These are phyloP conservation scores for Pichia californica DNA, from an alignment of 805 yeast genomes.

Conservation along the genomic window DNA sequence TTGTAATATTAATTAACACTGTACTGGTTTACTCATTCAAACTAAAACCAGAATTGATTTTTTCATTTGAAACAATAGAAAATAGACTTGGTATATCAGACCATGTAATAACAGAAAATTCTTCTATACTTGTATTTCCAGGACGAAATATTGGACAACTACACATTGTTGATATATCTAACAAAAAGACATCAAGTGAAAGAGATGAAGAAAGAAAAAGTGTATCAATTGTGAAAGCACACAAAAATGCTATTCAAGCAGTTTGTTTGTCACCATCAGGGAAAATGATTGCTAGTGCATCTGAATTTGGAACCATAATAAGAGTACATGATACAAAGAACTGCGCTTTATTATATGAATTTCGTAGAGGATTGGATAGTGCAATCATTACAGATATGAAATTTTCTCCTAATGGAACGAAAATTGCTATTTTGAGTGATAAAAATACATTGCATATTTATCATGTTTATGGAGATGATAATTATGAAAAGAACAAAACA, in stretches of 20 bases:
- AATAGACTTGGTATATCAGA: slow-evolving; percentile 64
- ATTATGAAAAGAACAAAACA: slow-evolving; percentile 31
- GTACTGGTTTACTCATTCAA: slow-evolving; percentile 76
- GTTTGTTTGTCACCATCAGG: slow-evolving; percentile 60
- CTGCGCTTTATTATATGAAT: slow-evolving; percentile 71
- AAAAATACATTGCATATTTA: slow-evolving; percentile 86
- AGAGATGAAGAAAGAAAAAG: slow-evolving; percentile 56
- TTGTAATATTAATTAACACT: slow-evolving; percentile 62
- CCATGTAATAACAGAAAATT: slow-evolving; percentile 21
- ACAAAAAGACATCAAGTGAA: slow-evolving; percentile 24
- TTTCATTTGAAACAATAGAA: slow-evolving; percentile 56
- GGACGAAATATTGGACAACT: slow-evolving; percentile 71
- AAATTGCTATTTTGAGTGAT: slow-evolving; percentile 81
- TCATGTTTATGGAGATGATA: slow-evolving; percentile 12
- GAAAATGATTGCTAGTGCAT: slow-evolving; percentile 69
- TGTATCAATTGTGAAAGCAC: slow-evolving; percentile 71
- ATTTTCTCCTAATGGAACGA: slow-evolving; percentile 69
- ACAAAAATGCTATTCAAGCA: slow-evolving; percentile 57
- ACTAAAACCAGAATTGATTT: slow-evolving; percentile 65
- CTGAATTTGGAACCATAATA: slow-evolving; percentile 76
- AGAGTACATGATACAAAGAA: slow-evolving; percentile 64
- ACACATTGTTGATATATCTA: slow-evolving; percentile 66
- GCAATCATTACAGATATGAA: slow-evolving; percentile 79
- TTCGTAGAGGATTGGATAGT: slow-evolving; percentile 83
- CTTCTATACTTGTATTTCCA: slow-evolving; percentile 62